Conservation (phyloP, 1,284 basidiomycete genomes). For the Ustilago trichophora region DNA sequence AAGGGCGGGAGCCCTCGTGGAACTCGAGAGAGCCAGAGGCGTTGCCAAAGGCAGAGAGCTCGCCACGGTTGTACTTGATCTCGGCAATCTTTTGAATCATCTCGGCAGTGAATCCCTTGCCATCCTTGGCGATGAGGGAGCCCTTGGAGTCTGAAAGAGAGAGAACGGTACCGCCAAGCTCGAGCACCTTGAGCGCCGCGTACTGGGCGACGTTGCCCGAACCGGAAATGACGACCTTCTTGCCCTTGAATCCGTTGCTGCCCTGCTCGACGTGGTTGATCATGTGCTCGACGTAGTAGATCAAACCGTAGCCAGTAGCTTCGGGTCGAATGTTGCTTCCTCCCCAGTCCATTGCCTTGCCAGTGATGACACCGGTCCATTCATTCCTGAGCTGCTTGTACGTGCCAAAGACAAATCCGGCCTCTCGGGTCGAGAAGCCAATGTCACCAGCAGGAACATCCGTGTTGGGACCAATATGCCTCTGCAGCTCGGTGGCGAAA, state of each 20-base stretch:
- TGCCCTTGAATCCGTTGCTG: slow-evolving; percentile 69
- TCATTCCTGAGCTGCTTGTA: slow-evolving; percentile 81
- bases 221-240: slow-evolving; percentile 76
- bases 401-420: slow-evolving; percentile 52
- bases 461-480: slow-evolving; percentile 71
- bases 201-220: slow-evolving; percentile 78
- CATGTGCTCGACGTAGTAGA: slow-evolving; percentile 80
- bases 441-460: slow-evolving; percentile 85
- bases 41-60: slow-evolving; percentile 53
- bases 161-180: slow-evolving; percentile 78
- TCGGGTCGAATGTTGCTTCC: slow-evolving; percentile 53
- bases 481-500: slow-evolving; percentile 49
- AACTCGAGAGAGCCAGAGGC: slow-evolving; percentile 44
- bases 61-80: slow-evolving; percentile 77
- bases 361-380: slow-evolving; percentile 80
- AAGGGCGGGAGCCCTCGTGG: slow-evolving; percentile 72
- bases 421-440: slow-evolving; percentile 71
- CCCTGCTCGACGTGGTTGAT: slow-evolving; percentile 68
- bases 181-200: slow-evolving; percentile 81
- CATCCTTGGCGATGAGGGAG: slow-evolving; percentile 72
- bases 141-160: slow-evolving; percentile 84
- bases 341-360: slow-evolving; percentile 79
- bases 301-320: slow-evolving; percentile 75
- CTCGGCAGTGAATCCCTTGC: slow-evolving; percentile 68
- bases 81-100: slow-evolving; percentile 66